phyloP scores from a whole-genome alignment of 1,284 basidiomycete species.

The Pisolithus thermaeus region DNA sequence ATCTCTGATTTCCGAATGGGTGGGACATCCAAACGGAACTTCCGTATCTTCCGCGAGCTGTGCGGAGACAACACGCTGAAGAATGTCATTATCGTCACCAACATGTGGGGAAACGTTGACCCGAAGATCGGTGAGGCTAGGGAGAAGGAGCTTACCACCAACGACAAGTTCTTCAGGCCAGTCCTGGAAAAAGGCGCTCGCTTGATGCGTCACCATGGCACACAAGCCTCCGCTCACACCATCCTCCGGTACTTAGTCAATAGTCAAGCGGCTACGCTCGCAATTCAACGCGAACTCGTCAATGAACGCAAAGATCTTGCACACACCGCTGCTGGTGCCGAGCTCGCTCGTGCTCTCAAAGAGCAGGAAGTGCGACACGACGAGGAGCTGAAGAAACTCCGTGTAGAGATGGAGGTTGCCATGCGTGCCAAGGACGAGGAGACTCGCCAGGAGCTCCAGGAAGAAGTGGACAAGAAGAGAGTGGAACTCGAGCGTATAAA shows the following conservation, averaged over 20 bases:
- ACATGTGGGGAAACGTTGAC: constrained; percentile 44
- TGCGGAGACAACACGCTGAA: constrained; percentile 46
- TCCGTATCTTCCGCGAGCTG: constrained; percentile 44
- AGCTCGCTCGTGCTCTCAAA: constrained; percentile 33
- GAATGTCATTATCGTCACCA: constrained; percentile 47
- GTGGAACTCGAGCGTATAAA: constrained; percentile 27
- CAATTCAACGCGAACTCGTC: constrained; percentile 38
- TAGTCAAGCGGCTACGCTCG: constrained; percentile 29
- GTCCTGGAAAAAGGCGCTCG: constrained; percentile 38
- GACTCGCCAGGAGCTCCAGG: constrained; percentile 30
- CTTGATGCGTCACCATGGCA: constrained; percentile 32
- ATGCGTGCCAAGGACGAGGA: constrained; percentile 34
- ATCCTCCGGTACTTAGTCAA: constrained; percentile 30
- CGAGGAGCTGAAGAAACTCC: constrained; percentile 31
- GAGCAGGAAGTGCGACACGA: constrained; percentile 32
- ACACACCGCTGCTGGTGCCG: constrained; percentile 37
- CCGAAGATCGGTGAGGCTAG: constrained; percentile 30
- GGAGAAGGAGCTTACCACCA: constrained; percentile 30
- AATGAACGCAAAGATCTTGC: constrained; percentile 34
- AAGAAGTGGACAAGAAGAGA: constrained; percentile 31
- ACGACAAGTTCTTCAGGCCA: constrained; percentile 38
- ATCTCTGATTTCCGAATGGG: constrained; percentile 49
- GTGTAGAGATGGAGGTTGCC: constrained; percentile 33
- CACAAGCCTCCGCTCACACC: constrained; percentile 21
- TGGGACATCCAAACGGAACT: constrained; percentile 46